Evolutionary conservation across 352 stramenopile species (phyloP).

Genomic region (Globisporangium parvum): DNA sequence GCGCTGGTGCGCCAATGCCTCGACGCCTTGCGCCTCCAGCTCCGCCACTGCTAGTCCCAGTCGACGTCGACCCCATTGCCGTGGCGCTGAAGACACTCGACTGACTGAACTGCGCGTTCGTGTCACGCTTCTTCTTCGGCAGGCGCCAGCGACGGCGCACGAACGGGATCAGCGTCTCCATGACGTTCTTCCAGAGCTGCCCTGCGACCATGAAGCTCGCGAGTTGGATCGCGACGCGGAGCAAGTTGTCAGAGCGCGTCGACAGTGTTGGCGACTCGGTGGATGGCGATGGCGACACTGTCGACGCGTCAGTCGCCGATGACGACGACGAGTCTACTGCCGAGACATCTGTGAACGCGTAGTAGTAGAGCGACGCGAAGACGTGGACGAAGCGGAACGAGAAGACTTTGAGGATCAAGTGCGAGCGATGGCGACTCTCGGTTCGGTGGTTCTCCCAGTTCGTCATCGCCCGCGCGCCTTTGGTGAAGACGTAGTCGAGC

Average conservation of each 20-base stretch:
- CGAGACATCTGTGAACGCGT: conserved; percentile 72
- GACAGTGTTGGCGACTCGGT: not conserved
- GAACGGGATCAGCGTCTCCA: conserved; percentile 86
- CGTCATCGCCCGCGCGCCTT: conserved; percentile 85
- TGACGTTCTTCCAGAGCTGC: conserved; percentile 92
- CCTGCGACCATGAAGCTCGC: conserved; percentile 92
- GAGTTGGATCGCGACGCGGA: conserved; percentile 90
- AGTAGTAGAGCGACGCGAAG: conserved; percentile 96
- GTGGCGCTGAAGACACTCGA: conserved; percentile 54
- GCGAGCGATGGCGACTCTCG: conserved; percentile 76
- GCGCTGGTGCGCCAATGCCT: conserved; percentile 5
- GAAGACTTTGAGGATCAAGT: conserved; percentile 98
- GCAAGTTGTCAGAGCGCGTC: conserved; percentile 40
- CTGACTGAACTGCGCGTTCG: conserved; percentile 54
- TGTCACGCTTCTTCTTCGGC: conserved; percentile 47
- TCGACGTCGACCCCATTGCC: not conserved
- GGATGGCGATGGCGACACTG: not conserved
- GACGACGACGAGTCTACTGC: not conserved
- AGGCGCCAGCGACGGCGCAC: conserved; percentile 35
- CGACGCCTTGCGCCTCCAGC: conserved; percentile 9
- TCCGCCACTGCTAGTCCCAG: not conserved
- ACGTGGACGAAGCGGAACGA: conserved; percentile 97
- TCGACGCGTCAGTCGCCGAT: not conserved
- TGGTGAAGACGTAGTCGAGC: conserved; percentile 81
- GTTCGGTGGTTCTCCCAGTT: conserved; percentile 93